Evolutionary conservation across 768 basidiomycete species (phyloP).

Genomic region (Sporobolomyces phaffii): DNA sequence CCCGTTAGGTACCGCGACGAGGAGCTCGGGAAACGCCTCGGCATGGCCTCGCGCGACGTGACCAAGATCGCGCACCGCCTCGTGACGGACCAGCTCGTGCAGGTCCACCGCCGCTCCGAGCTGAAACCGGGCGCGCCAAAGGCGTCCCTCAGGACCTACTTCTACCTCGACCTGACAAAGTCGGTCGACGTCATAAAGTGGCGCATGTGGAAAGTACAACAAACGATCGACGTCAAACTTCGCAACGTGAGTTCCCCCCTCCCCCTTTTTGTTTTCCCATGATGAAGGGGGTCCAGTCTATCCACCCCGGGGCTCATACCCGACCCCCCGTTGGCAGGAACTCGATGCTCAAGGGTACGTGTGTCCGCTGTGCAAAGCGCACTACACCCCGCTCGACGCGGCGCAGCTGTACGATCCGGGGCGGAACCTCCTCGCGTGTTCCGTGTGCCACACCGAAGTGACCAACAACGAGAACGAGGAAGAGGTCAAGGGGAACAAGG

Average conservation of each 20-base stretch:
- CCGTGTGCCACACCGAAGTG: constrained; percentile 74
- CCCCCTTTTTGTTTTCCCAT: neutral
- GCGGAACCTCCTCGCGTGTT: constrained; percentile 68
- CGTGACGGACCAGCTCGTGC: constrained; percentile 68
- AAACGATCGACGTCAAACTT: constrained; percentile 77
- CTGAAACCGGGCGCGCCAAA: constrained; percentile 66
- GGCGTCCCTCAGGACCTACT: constrained; percentile 82
- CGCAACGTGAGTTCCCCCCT: constrained; percentile 56
- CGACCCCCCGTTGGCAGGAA: constrained; percentile 72
- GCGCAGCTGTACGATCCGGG: constrained; percentile 71
- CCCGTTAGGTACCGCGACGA: constrained; percentile 78
- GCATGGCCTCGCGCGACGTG: constrained; percentile 79
- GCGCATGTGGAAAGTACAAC: constrained; percentile 86
- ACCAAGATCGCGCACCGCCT: constrained; percentile 80
- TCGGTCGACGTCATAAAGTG: constrained; percentile 98
- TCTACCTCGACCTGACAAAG: constrained; percentile 89
- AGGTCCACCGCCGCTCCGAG: constrained; percentile 81
- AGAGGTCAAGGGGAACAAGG: constrained; percentile 75
- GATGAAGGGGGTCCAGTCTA: too few relatives aligned
- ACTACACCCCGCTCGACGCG: constrained; percentile 78
- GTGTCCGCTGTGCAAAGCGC: constrained; percentile 77
- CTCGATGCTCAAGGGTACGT: constrained; percentile 96
- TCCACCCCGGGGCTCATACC: too few relatives aligned
- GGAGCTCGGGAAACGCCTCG: constrained; percentile 83
- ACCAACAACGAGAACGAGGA: constrained; percentile 87